Percentiles rank a stretch among this genome's conserved stretches.
phyloP scores from a whole-genome alignment of 768 basidiomycete genomes.

The Tricholoma saponaceum region DNA sequence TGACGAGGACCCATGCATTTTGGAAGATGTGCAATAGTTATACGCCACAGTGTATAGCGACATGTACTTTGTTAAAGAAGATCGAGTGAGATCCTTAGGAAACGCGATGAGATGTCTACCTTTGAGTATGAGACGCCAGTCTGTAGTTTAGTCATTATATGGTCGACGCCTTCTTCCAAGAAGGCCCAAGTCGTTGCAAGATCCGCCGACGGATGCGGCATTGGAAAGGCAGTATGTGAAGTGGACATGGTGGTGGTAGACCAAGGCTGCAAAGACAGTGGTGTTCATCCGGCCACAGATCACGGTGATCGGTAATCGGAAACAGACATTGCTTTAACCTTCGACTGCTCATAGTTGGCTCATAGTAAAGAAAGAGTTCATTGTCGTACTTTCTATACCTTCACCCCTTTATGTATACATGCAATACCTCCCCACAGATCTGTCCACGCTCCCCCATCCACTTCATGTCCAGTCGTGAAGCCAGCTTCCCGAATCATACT shows the following conservation, averaged over 20 bases:
- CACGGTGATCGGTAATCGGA: slow-evolving; percentile 11
- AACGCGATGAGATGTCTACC: slow-evolving; percentile 22
- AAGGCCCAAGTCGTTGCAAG: slow-evolving; percentile 84
- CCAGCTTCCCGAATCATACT: slow-evolving; percentile 86
- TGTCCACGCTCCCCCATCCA: slow-evolving; percentile 80
- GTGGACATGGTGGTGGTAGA: slow-evolving; percentile 31
- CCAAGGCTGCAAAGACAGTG: slow-evolving; percentile 5
- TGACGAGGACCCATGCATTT: slow-evolving; percentile 52
- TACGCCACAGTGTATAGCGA: slow-evolving; percentile 90
- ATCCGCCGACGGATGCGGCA: slow-evolving; percentile 70
- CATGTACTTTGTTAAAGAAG: slow-evolving; percentile 58
- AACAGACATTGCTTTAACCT: not conserved
- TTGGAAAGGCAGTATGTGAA: slow-evolving; percentile 33
- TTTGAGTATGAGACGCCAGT: slow-evolving; percentile 84
- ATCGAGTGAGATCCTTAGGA: slow-evolving; percentile 1
- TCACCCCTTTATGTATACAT: slow-evolving; percentile 80
- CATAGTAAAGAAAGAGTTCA: not conserved
- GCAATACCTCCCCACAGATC: slow-evolving; percentile 89
- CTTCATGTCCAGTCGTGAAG: slow-evolving; percentile 67
- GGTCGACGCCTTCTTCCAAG: slow-evolving; percentile 84
- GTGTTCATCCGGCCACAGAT: slow-evolving; percentile 3
- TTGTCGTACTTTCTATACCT: slow-evolving; percentile 41
- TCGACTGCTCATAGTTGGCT: too few species aligned
- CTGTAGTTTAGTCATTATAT: slow-evolving; percentile 89
- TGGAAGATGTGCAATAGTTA: slow-evolving; percentile 94